These are phyloP conservation scores for Chlamydomonas eustigma DNA, from an alignment of 139 green algal species.

Conservation along the genomic window DNA sequence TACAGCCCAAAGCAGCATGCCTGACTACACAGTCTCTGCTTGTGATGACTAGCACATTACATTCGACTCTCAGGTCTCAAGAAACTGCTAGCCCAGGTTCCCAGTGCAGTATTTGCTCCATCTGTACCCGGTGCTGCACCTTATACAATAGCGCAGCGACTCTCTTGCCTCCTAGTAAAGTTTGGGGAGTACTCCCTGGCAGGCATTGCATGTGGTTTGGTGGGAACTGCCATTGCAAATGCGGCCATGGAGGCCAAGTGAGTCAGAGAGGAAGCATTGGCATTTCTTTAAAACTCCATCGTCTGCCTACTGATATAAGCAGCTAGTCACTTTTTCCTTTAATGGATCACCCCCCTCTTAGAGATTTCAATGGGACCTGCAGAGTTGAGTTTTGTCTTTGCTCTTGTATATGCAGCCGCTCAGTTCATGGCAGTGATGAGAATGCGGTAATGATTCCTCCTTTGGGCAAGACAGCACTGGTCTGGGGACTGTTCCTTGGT, in stretches of 20 bases:
- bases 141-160: slow-evolving; percentile 54
- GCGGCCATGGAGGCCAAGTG: slow-evolving; percentile 75
- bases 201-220: slow-evolving; percentile 80
- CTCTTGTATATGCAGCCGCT: too few relatives aligned
- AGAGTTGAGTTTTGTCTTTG: too few relatives aligned
- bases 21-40: too few relatives aligned
- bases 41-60: too few relatives aligned
- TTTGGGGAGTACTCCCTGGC: slow-evolving; percentile 85
- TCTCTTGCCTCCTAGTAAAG: slow-evolving; percentile 70
- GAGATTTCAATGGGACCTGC: too few relatives aligned
- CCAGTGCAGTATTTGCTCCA: not conserved
- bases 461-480: slow-evolving; percentile 72
- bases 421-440: slow-evolving; percentile 17
- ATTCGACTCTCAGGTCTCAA: slow-evolving; percentile 17
- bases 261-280: slow-evolving; percentile 3
- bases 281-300: too few relatives aligned
- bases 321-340: too few relatives aligned
- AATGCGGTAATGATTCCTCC: slow-evolving; percentile 39
- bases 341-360: too few relatives aligned
- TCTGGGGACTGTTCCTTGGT: slow-evolving; percentile 96
- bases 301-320: too few relatives aligned
- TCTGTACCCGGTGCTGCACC: not conserved
- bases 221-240: slow-evolving; percentile 91
- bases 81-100: not conserved
- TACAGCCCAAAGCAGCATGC: too few relatives aligned